Percentiles rank a stretch among this genome's conserved stretches.
phyloP scores from a whole-genome alignment of 139 green algal species.

The Haematococcus sp. region DNA sequence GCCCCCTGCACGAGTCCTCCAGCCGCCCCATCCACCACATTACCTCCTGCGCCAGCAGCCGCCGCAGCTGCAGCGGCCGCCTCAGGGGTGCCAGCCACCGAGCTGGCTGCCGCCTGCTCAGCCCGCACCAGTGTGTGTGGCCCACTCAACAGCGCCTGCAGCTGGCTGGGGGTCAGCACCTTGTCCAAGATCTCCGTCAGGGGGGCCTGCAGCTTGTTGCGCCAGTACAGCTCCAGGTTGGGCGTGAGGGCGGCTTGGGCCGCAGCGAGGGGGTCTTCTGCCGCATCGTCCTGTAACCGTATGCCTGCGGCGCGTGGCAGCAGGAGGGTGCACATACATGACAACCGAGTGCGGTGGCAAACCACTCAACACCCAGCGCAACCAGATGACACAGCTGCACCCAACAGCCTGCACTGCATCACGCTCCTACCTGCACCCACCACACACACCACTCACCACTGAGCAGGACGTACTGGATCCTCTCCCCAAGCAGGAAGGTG shows the following conservation, averaged over 20 bases:
- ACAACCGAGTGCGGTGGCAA: too few relatives aligned
- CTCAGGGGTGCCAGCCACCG: background rate
- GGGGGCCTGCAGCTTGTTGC: conserved; percentile 59
- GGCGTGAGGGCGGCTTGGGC: conserved; percentile 25
- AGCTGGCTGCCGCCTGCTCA: conserved; percentile 17
- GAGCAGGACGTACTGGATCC: conserved; percentile 76
- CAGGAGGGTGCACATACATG: background rate
- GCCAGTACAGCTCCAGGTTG: conserved; percentile 71
- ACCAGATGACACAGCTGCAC: too few relatives aligned
- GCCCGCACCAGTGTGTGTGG: conserved; percentile 42
- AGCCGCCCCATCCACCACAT: background rate
- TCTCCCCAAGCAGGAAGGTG: conserved; percentile 74
- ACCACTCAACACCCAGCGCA: too few relatives aligned
- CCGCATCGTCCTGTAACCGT: conserved; percentile 56
- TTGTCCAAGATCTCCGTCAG: conserved; percentile 51
- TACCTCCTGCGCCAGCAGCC: background rate
- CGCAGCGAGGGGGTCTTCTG: conserved; percentile 67
- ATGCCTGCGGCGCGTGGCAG: conserved; percentile 9
- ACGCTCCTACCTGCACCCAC: background rate
- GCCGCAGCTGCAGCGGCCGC: background rate
- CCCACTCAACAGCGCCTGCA: conserved; percentile 35
- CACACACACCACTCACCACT: conserved; percentile 21
- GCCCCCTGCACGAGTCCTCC: too few relatives aligned
- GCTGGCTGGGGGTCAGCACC: conserved; percentile 26
- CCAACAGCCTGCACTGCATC: background rate